Evolutionary conservation across 805 yeast species (phyloP).

Genomic region (Kockiozyma suomiensis): DNA sequence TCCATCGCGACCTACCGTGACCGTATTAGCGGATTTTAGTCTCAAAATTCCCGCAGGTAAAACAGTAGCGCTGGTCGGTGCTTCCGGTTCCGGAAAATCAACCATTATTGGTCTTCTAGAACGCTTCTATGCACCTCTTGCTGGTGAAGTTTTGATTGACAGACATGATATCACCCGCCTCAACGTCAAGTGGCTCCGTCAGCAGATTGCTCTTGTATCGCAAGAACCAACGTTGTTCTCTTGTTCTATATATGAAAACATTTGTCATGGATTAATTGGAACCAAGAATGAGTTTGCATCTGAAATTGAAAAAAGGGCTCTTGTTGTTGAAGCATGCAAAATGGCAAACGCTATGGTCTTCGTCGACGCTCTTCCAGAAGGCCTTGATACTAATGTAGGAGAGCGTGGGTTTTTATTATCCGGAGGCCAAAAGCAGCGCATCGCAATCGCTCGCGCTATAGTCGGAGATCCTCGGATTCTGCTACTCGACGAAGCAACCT

Average conservation of each 20-base stretch:
- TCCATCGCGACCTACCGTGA: constrained; percentile 40
- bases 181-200: constrained; percentile 58
- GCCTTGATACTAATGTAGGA: constrained; percentile 54
- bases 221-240: constrained; percentile 67
- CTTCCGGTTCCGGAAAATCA: constrained; percentile 47
- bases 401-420: constrained; percentile 11
- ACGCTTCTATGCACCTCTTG: constrained; percentile 58
- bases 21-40: constrained; percentile 36
- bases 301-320: constrained; percentile 44
- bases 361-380: constrained; percentile 54
- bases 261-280: constrained; percentile 67
- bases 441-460: constrained; percentile 8
- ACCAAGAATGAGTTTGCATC: constrained; percentile 40
- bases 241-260: constrained; percentile 76
- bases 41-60: constrained; percentile 65
- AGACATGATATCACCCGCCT: constrained; percentile 52
- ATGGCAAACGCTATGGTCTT: constrained; percentile 57
- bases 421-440: constrained; percentile 8
- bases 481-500: constrained; percentile 66
- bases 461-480: constrained; percentile 54
- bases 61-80: constrained; percentile 60
- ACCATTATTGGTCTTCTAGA: constrained; percentile 56
- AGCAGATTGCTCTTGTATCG: constrained; percentile 38
- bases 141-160: constrained; percentile 53
- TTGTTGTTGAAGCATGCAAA: constrained; percentile 48